Base-by-base conservation (phyloP, 305 asterid species). In the Fraxinus albicans region DNA sequence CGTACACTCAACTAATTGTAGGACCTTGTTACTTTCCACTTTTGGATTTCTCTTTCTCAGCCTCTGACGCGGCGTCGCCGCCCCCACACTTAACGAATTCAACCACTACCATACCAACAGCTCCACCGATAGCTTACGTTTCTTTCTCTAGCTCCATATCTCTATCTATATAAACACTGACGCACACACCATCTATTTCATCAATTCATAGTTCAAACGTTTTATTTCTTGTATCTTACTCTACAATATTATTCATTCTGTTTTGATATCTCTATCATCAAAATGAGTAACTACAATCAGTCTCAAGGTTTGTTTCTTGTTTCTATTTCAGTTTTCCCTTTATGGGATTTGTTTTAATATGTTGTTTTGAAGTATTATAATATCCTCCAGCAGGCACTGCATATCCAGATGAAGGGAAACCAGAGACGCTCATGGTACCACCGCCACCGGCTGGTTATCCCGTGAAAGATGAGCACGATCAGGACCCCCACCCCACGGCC, bases 401-500 rank as follows among this genome's bases (percentile, higher is more conserved):
- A 9, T 50, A 65, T 17, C 55, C 78, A 3, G 69, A 27, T 69
- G 74, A 69, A 27, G 74, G 38, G 74, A 69, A 27, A 10, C 36
- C 9, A 23, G 80, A 38, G 83, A n/a, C 55, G 47, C 47, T 79
- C 69, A 75, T 82, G 84, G 89, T 81, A 15, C 86, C 88, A 33
- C 60, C 60, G 0, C 40, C 40, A 35, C 84, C 86, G 27, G 87
- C 86, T 8, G 86, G 83, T 13, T 82, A 84, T 75, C 90, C 87
- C 0, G 60, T 76, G 55, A 86, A 85, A 31, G 87, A 88, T 34
- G 80, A 83, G 31, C 82, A 77, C 27, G 50, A 25, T 53, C 81
- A 80, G 23, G 40, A 50, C 42, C 60, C 35, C 79, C 13, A 23
- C 3, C 5, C 21, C 0, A 76, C 87, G 2, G 69, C 65, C 3